Conservation (phyloP, 2,329 filamentous ascomycete species). For the Sporothrix schenckii region DNA sequence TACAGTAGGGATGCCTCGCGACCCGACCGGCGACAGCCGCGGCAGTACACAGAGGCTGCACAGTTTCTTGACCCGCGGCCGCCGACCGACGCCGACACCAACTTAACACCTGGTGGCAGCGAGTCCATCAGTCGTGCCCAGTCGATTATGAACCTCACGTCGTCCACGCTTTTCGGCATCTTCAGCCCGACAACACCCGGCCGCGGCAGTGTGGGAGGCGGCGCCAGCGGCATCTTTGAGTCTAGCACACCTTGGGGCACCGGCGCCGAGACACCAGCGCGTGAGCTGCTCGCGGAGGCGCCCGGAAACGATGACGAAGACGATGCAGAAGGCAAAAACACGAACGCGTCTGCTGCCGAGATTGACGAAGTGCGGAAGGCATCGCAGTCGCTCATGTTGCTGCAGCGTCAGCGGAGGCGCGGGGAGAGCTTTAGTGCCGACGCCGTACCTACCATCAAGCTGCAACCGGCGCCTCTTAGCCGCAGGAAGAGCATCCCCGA, state of each 20-base stretch:
- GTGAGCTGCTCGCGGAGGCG: constrained; percentile 19
- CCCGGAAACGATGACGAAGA: constrained; percentile 4
- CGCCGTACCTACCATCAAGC: constrained; percentile 7
- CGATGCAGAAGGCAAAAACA: not conserved
- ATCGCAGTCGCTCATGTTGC: constrained; percentile 34
- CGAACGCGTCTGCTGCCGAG: constrained; percentile 19
- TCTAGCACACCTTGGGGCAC: constrained; percentile 75
- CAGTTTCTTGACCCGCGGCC: constrained; percentile 26
- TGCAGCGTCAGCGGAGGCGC: constrained; percentile 31
- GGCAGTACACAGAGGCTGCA: constrained; percentile 20
- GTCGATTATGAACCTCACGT: constrained; percentile 83
- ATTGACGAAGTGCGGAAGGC: constrained; percentile 35
- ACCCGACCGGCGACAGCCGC: not conserved
- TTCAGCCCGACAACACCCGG: constrained; percentile 64
- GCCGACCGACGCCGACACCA: constrained; percentile 14
- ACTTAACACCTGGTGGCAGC: constrained; percentile 38
- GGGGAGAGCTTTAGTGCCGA: constrained; percentile 22
- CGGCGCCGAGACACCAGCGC: constrained; percentile 69
- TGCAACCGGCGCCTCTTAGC: constrained; percentile 11
- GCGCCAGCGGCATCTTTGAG: constrained; percentile 44
- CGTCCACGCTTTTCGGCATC: constrained; percentile 88
- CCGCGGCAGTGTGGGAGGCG: constrained; percentile 40
- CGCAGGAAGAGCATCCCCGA: constrained; percentile 44
- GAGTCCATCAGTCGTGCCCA: constrained; percentile 66
- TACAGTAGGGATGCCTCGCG: not conserved